Base-by-base conservation (phyloP, 768 basidiomycete species). In the Rhodotorula kratochvilovae region DNA sequence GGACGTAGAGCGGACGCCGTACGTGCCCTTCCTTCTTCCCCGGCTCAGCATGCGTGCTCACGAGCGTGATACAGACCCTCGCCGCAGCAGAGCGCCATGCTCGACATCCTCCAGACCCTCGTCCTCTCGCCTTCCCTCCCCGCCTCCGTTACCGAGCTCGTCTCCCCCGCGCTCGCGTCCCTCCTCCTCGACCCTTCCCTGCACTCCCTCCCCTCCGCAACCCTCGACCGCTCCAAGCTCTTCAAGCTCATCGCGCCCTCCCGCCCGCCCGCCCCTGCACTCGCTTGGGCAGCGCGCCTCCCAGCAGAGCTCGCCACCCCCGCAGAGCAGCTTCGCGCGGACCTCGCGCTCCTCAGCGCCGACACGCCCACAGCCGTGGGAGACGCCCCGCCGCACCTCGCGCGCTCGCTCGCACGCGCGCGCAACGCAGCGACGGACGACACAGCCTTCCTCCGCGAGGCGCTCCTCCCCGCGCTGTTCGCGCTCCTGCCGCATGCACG, bases 1-100 rank as follows among this genome's bases (percentile, higher is more conserved):
- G 16, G 81, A 82, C 68, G 78, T 80, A 45, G 74, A 66, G 33
- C 56, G 79, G 21, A 77, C 79, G 33, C 79, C 80, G 81, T 81
- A 59, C 71, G 81, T 76, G n/a, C n/a, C 13, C 0, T 8, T 10
- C 29, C 17, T 5, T 31, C n/a, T 17, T n/a, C 3, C 10, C n/a
- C n/a, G n/a, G 5, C 25, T 16, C 35, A 15, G n/a, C n/a, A 17
- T 19, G 16, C 13, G 39, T 13, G 8, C 39, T 39, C 8, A 39
- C 25, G 21, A 7, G n/a, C 15, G 3, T 27, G 16, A 1, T 2
- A 3, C 58, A 72, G 74, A 3, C 46, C 69, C 0, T 58, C 51
- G 6, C 29, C 56, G 1, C 60, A 33, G 10, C 73, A 50, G 17
- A n/a, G 2, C 12, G 29, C 63, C 17, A 71, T 75, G 70, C 46